These are phyloP conservation scores for Aquilaria sinensis DNA, from an alignment of 345 rosid genomes.

Conservation along the genomic window DNA sequence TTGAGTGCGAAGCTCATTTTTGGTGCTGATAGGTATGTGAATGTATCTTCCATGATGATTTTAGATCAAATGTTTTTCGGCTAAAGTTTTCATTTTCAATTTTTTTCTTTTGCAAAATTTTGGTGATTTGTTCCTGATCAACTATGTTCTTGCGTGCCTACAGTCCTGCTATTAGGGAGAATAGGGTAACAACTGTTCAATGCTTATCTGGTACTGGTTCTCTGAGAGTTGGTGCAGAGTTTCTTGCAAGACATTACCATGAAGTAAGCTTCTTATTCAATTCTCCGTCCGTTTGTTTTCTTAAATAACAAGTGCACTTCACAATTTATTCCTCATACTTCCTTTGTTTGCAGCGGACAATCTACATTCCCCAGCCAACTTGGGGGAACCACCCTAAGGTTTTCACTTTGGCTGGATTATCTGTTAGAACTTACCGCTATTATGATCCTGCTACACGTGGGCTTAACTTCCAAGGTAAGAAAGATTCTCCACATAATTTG, in stretches of 20 bases:
- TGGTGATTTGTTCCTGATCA: not conserved
- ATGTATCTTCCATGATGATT: not conserved
- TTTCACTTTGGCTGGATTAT: constrained; percentile 60
- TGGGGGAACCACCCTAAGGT: constrained; percentile 89
- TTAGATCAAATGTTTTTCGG: not conserved
- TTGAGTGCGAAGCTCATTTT: constrained; percentile 81
- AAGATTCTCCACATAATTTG: no score
- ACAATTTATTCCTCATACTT: constrained; percentile 4
- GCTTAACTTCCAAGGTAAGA: constrained; percentile 59
- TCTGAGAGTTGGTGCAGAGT: constrained; percentile 83
- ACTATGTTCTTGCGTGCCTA: constrained; percentile 9
- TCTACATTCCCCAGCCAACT: constrained; percentile 78
- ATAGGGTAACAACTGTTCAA: constrained; percentile 75
- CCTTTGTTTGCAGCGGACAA: constrained; percentile 42
- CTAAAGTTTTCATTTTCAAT: not conserved
- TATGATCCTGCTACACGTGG: constrained; percentile 81
- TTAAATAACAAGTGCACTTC: not conserved
- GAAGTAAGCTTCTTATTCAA: constrained; percentile 29
- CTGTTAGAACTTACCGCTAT: constrained; percentile 75
- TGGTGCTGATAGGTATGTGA: constrained; percentile 56
- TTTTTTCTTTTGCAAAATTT: not conserved
- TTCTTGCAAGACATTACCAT: constrained; percentile 73
- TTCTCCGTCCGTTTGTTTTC: not conserved
- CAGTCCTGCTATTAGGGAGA: constrained; percentile 73
- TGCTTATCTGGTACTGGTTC: constrained; percentile 94